These are phyloP conservation scores for Peronospora destructor DNA, from an alignment of 352 stramenopile species.

Conservation along the genomic window DNA sequence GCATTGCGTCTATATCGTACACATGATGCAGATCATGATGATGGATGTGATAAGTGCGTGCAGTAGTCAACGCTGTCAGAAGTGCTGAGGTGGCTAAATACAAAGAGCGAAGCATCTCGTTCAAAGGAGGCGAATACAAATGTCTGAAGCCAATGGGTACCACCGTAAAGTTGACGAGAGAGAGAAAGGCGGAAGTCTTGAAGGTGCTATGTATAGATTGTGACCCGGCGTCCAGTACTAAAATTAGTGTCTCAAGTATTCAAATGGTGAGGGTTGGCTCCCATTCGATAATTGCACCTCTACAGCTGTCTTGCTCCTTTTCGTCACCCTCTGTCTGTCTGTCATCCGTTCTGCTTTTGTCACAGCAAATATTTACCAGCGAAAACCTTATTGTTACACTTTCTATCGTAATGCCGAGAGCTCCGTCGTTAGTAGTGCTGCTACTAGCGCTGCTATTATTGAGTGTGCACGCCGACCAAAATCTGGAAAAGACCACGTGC, in stretches of 20 bases:
- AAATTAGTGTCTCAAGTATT: constrained; percentile 5
- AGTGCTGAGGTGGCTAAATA: constrained; percentile 5
- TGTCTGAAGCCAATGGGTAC: constrained; percentile 1
- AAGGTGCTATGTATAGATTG: too few species aligned
- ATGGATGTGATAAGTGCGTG: constrained; percentile 24
- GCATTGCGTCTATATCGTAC: constrained; percentile 26
- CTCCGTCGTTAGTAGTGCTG: constrained; percentile 17
- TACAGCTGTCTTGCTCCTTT: too few species aligned
- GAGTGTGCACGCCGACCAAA: constrained; percentile 32
- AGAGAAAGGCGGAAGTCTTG: constrained; percentile 9
- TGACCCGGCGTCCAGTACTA: too few species aligned
- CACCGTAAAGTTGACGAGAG: constrained; percentile 7
- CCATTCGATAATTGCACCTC: constrained; percentile 5
- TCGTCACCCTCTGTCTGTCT: background rate
- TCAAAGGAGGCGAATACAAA: constrained; percentile 10
- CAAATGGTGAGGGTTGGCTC: background rate
- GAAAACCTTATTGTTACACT: constrained; percentile 12
- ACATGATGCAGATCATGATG: constrained; percentile 35
- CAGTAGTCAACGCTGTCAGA: constrained; percentile 15
- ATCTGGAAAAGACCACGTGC: constrained; percentile 49
- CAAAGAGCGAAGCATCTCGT: constrained; percentile 15
- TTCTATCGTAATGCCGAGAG: constrained; percentile 18
- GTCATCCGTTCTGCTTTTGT: background rate
- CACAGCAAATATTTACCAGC: constrained; percentile 4
- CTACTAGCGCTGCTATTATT: constrained; percentile 24